These are phyloP conservation scores for Ceratobasidium sp. DNA, from an alignment of 1,284 basidiomycete species.

Conservation along the genomic window DNA sequence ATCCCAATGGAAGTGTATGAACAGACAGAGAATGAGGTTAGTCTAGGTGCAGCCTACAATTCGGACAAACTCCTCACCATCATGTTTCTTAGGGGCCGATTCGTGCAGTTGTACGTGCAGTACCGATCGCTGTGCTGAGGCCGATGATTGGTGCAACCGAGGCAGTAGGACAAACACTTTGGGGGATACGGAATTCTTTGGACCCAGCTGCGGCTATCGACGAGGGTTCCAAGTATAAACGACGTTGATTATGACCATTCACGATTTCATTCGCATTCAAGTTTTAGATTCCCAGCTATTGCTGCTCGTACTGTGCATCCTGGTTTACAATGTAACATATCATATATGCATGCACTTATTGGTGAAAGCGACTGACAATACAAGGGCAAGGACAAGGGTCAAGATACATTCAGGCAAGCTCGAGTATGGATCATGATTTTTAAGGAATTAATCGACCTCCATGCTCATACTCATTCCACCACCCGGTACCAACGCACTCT, in stretches of 20 bases:
- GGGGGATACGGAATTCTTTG: slow-evolving; percentile 90
- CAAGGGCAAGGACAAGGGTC: slow-evolving; percentile 8
- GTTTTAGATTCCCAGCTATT: slow-evolving; percentile 9
- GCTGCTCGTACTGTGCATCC: not conserved
- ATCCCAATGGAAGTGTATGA: slow-evolving; percentile 99
- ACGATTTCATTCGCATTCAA: slow-evolving; percentile 1
- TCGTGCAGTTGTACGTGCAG: slow-evolving; percentile 91
- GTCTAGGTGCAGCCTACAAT: slow-evolving; percentile 47
- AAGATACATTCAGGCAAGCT: not conserved
- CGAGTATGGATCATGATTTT: not conserved
- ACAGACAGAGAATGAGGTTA: slow-evolving; percentile 84
- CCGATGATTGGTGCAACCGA: slow-evolving; percentile 97
- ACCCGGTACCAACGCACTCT: slow-evolving; percentile 76
- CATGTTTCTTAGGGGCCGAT: slow-evolving; percentile 75
- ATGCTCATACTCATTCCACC: slow-evolving; percentile 84
- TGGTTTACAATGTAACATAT: slow-evolving; percentile 36
- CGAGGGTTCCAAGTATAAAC: slow-evolving; percentile 37
- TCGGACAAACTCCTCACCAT: not conserved
- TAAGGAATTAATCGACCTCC: slow-evolving; percentile 58
- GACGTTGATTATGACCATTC: slow-evolving; percentile 15
- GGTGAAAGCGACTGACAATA: slow-evolving; percentile 23
- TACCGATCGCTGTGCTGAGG: slow-evolving; percentile 95
- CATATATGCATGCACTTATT: slow-evolving; percentile 28
- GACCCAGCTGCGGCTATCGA: slow-evolving; percentile 65
- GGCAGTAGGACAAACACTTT: slow-evolving; percentile 93